Evolutionary conservation across 73 alveolate genomes (phyloP), one percentile per base, ranked within the genome.

Genomic region (Stentor coeruleus): DNA sequence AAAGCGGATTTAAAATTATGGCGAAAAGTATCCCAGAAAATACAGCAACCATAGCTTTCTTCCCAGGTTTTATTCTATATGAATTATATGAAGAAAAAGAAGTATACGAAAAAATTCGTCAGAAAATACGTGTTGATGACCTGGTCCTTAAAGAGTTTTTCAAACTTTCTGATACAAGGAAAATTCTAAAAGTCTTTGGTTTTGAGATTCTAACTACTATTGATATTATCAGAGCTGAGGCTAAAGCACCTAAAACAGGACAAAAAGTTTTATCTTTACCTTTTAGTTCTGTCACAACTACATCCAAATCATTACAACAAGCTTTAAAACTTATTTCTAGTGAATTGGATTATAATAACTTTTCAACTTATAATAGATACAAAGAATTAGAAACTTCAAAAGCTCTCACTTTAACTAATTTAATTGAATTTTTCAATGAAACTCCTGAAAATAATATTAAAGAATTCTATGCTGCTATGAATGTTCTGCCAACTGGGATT

Each of bases 21-120:
- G n/a, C 79, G 33, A 66, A 66, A 66, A 26, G 37, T 2, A 66
- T 66, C 39, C 79, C 79, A 33, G 79, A 31, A 26, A 28, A 37
- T 26, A 40, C 33, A 20, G n/a, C 79, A 26, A 26, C 79, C 33
- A 15, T 40, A 28, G 79, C n/a, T 1, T 66, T 20, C 37, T 66
- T 66, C 33, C 20, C n/a, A 28, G 39, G 33, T 66, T 26, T 66
- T 2, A 11, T 15, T 26, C 79, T 31, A 26, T 20, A 20, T 26
- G 39, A 66, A 20, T 1, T 66, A 26, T 66, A 20, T 20, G 42
- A 26, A 26, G 33, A 66, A 26, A 40, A 20, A 66, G 40, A 66
- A 66, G 79, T 40, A 28, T 37, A 14, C 11, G 0, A 31, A 33
- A 20, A 26, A 28, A 28, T 66, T 28, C 42, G 14, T 14, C n/a